phyloP scores from a whole-genome alignment of 805 yeast genomes.

The Ogataea minuta region DNA sequence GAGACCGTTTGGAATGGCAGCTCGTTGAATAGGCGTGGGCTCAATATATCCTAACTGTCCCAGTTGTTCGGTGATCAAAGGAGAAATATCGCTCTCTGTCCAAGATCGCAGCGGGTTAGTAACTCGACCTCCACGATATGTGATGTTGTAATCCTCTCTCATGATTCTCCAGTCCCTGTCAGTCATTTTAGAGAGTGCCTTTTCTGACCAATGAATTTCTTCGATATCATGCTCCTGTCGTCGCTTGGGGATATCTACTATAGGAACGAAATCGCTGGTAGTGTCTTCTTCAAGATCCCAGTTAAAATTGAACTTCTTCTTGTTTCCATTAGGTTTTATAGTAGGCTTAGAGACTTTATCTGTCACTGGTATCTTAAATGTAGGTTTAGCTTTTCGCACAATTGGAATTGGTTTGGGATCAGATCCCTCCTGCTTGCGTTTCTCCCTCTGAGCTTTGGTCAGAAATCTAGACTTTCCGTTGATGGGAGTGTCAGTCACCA shows the following conservation, averaged over 20 bases:
- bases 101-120: slow-evolving; percentile 70
- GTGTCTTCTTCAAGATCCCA: slow-evolving; percentile 77
- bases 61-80: slow-evolving; percentile 38
- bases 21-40: slow-evolving; percentile 92
- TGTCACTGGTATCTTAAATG: not conserved
- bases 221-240: slow-evolving; percentile 1
- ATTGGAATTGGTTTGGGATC: slow-evolving; percentile 2
- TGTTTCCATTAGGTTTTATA: slow-evolving; percentile 1
- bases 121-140: slow-evolving; percentile 48
- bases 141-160: slow-evolving; percentile 72
- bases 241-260: slow-evolving; percentile 31
- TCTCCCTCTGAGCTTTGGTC: slow-evolving; percentile 44
- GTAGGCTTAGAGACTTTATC: not conserved
- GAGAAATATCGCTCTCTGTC: slow-evolving; percentile 60
- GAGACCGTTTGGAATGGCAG: slow-evolving; percentile 73
- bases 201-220: slow-evolving; percentile 65
- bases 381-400: not conserved
- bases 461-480: slow-evolving; percentile 35
- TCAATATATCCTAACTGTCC: slow-evolving; percentile 43
- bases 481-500: slow-evolving; percentile 28
- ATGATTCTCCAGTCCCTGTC: slow-evolving; percentile 88
- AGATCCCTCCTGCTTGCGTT: slow-evolving; percentile 14
- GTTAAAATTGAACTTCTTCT: slow-evolving; percentile 54
- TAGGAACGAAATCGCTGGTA: slow-evolving; percentile 41
- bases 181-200: slow-evolving; percentile 62